These are phyloP conservation scores for Cordyceps fumosorosea DNA, from an alignment of 2,329 filamentous ascomycete genomes.

Conservation along the genomic window DNA sequence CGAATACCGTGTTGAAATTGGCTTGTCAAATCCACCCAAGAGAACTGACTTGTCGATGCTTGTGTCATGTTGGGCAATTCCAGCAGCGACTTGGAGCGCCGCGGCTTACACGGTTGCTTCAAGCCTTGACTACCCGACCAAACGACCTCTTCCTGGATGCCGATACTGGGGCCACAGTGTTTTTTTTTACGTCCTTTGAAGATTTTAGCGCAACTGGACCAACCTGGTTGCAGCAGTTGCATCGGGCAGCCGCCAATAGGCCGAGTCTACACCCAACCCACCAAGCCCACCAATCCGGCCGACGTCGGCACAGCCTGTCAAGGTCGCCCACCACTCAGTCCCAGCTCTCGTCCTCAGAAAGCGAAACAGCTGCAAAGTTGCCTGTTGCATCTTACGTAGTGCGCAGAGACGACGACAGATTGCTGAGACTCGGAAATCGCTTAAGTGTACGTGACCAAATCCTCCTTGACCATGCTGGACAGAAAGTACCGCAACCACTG, in stretches of 20 bases:
- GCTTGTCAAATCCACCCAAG: too few relatives aligned
- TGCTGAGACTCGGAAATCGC: background rate
- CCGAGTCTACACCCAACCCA: background rate
- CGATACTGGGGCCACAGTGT: constrained; percentile 9
- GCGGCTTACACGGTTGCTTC: background rate
- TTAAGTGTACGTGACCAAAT: background rate
- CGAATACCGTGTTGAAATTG: background rate
- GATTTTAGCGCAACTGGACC: background rate
- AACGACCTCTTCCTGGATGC: background rate
- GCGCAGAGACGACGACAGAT: background rate
- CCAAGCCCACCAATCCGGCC: constrained; percentile 3
- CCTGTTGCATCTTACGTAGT: background rate
- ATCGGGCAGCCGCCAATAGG: background rate
- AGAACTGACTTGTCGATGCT: background rate
- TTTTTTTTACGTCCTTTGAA: background rate
- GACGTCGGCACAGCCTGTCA: constrained; percentile 11
- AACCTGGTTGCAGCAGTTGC: background rate
- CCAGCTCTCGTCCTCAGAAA: background rate
- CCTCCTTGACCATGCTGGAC: background rate
- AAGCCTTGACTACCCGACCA: background rate
- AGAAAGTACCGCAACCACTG: background rate
- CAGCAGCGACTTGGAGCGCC: background rate
- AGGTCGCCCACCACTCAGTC: background rate
- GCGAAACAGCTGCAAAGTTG: background rate
- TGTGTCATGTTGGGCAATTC: background rate